A percentile compares a stretch with the other conserved stretches of the same genome.
These are phyloP conservation scores for Nakazawaea sp. DNA, from an alignment of 805 yeast species.

Conservation along the genomic window DNA sequence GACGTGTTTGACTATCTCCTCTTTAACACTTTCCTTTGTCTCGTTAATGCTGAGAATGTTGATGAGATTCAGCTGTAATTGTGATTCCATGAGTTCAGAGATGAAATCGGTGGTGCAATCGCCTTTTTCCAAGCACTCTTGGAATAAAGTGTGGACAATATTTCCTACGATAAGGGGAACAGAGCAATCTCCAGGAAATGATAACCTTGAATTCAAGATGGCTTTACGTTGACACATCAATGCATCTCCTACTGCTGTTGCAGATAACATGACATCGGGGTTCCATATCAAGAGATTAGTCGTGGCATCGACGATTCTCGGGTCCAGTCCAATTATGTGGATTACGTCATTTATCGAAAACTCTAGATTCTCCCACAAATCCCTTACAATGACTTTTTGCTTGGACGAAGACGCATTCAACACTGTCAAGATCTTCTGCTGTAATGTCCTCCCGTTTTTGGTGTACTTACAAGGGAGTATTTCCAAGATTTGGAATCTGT, in stretches of 20 bases:
- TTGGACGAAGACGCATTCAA: constrained; percentile 25
- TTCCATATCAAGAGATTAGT: constrained; percentile 66
- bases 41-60: constrained; percentile 52
- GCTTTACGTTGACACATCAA: constrained; percentile 68
- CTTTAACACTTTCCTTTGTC: constrained; percentile 34
- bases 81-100: constrained; percentile 22
- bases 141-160: constrained; percentile 74
- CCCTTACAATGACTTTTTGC: constrained; percentile 45
- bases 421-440: constrained; percentile 53
- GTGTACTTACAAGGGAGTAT: constrained; percentile 27
- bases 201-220: constrained; percentile 48
- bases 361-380: constrained; percentile 49
- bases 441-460: constrained; percentile 21
- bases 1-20: constrained; percentile 38
- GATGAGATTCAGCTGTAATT: constrained; percentile 18
- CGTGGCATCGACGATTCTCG: constrained; percentile 44
- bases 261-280: constrained; percentile 78
- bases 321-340: constrained; percentile 39
- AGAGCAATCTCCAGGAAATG: constrained; percentile 57
- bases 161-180: constrained; percentile 74
- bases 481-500: constrained; percentile 36
- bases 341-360: constrained; percentile 48
- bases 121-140: constrained; percentile 38
- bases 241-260: constrained; percentile 76
- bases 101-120: constrained; percentile 33